phyloP scores from a whole-genome alignment of 1,139 yeast genomes.

The Lodderomyces jiufengensis region DNA sequence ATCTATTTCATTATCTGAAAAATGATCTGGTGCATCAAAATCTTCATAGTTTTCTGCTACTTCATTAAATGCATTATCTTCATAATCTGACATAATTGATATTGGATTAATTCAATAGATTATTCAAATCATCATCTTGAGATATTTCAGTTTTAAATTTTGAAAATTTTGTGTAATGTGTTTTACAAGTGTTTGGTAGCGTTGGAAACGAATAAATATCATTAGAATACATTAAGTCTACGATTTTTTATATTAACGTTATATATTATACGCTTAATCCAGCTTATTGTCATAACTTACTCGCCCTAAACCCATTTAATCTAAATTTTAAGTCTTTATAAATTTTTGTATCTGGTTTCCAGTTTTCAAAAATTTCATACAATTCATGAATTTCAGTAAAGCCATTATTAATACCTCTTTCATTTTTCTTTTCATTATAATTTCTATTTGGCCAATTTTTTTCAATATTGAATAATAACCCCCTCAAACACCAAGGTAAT shows the following conservation, averaged over 20 bases:
- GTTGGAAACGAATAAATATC: too few relatives aligned
- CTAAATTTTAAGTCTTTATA: conserved; percentile 82
- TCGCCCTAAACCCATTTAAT: conserved; percentile 65
- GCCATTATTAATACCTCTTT: conserved; percentile 30
- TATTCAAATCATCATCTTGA: neutral
- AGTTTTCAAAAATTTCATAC: conserved; percentile 67
- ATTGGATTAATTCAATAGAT: too few relatives aligned
- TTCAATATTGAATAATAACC: conserved; percentile 64
- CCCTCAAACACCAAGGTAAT: conserved; percentile 90
- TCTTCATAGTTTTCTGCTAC: conserved; percentile 79
- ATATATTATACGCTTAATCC: too few relatives aligned
- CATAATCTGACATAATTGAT: conserved; percentile 43
- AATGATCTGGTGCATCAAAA: conserved; percentile 72
- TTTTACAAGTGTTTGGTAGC: too few relatives aligned
- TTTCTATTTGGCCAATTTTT: conserved; percentile 47
- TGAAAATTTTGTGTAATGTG: too few relatives aligned
- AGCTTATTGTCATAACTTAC: conserved; percentile 30
- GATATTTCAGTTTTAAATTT: too few relatives aligned
- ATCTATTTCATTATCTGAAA: conserved; percentile 58
- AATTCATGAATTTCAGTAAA: conserved; percentile 56
- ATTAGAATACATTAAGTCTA: too few relatives aligned
- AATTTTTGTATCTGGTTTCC: conserved; percentile 83
- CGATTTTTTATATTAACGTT: too few relatives aligned
- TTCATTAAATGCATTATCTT: conserved; percentile 64
- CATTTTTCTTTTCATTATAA: conserved; percentile 16